Conservation (phyloP, 306 rosid species). For the Morella rubra region DNA sequence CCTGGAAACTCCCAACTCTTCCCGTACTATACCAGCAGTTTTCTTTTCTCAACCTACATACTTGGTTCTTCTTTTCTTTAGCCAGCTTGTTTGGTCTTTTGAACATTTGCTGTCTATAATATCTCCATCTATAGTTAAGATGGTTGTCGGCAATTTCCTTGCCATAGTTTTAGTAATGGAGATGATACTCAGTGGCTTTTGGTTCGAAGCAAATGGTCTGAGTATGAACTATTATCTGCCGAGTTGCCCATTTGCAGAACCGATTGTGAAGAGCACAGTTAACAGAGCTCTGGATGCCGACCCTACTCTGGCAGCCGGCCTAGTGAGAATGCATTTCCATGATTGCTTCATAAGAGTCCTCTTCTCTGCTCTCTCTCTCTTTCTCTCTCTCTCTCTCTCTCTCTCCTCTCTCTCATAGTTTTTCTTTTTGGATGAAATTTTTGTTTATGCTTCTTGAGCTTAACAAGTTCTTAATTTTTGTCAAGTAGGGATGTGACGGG, state of each 20-base stretch:
- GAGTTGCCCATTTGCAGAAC: slow-evolving; percentile 58
- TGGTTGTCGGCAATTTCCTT: slow-evolving; percentile 30
- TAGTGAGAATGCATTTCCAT: slow-evolving; percentile 82
- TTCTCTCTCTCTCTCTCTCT: slow-evolving; percentile 10
- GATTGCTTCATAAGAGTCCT: slow-evolving; percentile 75
- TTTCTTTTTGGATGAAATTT: background rate
- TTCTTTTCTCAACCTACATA: background rate
- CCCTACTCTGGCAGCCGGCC: slow-evolving; percentile 69
- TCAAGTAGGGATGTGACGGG: slow-evolving; percentile 78
- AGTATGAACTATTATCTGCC: slow-evolving; percentile 53
- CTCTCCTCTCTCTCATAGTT: no score
- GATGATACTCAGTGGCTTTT: slow-evolving; percentile 33
- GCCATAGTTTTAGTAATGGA: slow-evolving; percentile 29
- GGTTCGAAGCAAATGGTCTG: slow-evolving; percentile 39
- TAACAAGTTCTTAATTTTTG: background rate
- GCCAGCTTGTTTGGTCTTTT: background rate
- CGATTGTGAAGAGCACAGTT: slow-evolving; percentile 44
- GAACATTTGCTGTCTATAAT: background rate
- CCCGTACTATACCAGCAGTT: slow-evolving; percentile 26
- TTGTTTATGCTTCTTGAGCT: background rate
- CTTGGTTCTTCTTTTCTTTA: slow-evolving; percentile 20
- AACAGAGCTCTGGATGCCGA: slow-evolving; percentile 53
- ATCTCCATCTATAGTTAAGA: slow-evolving; percentile 26
- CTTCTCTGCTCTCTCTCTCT: slow-evolving; percentile 10
- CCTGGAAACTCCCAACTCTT: slow-evolving; percentile 28